A percentile compares a stretch with the other conserved stretches of the same genome.
Conservation (phyloP, 805 yeast genomes). For the Starmerella stigmatis region DNA sequence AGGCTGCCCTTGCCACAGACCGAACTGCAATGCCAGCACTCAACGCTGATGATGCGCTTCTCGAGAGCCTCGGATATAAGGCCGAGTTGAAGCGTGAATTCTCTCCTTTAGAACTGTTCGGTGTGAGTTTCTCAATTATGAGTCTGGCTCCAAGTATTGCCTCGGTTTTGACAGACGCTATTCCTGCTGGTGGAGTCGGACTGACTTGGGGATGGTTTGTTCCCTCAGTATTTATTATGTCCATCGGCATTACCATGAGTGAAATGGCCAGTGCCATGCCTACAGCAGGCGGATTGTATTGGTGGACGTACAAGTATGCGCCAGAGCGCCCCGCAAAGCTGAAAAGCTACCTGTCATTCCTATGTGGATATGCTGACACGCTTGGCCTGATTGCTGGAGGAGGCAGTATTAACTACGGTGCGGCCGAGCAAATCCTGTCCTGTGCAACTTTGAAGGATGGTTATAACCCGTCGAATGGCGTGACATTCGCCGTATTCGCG, state of each 20-base stretch:
- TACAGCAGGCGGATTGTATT: constrained; percentile 65
- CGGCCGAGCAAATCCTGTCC: constrained; percentile 46
- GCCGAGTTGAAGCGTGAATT: constrained; percentile 56
- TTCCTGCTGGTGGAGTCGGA: constrained; percentile 54
- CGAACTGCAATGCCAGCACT: not conserved
- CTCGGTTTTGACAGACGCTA: constrained; percentile 42
- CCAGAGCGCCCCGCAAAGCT: constrained; percentile 33
- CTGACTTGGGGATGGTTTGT: constrained; percentile 67
- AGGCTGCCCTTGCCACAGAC: not conserved
- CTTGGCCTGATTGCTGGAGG: constrained; percentile 56
- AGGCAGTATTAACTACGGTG: constrained; percentile 61
- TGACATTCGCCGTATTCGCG: constrained; percentile 53
- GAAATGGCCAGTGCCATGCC: constrained; percentile 62
- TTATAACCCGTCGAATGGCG: constrained; percentile 45
- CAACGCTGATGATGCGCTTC: constrained; percentile 28
- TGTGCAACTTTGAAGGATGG: constrained; percentile 34
- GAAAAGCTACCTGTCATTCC: constrained; percentile 43
- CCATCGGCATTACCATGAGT: constrained; percentile 52
- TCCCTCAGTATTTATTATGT: constrained; percentile 45
- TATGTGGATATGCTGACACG: constrained; percentile 59
- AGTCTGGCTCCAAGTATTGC: constrained; percentile 52
- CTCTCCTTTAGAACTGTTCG: constrained; percentile 54
- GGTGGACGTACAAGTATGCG: constrained; percentile 58
- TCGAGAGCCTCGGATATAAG: constrained; percentile 53
- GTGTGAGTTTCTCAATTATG: constrained; percentile 64